These are phyloP conservation scores for Nasturtium officinale DNA, from an alignment of 345 rosid genomes.

Conservation along the genomic window DNA sequence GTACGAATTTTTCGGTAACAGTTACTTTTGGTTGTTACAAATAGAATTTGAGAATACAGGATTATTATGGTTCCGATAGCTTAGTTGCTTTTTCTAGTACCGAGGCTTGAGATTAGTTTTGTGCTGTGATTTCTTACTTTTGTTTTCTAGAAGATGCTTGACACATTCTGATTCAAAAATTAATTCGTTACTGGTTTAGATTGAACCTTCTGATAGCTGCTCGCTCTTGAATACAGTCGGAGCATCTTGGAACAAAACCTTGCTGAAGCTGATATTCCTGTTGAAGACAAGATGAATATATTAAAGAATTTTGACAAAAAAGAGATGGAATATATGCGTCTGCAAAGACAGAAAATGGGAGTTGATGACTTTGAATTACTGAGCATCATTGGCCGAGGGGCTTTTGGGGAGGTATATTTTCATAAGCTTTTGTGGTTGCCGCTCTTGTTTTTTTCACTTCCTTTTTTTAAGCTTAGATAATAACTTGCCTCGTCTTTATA, in stretches of 20 bases:
- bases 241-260: slow-evolving; percentile 50
- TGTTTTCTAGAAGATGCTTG: background rate
- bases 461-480: background rate
- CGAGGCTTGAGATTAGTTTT: slow-evolving; percentile 1
- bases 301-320: slow-evolving; percentile 49
- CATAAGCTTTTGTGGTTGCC: background rate
- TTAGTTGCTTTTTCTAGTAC: background rate
- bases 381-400: slow-evolving; percentile 58
- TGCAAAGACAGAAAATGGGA: slow-evolving; percentile 53
- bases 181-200: slow-evolving; percentile 14
- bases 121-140: background rate
- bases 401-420: slow-evolving; percentile 53
- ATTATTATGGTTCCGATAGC: background rate
- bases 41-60: background rate
- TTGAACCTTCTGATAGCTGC: slow-evolving; percentile 16
- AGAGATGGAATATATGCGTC: slow-evolving; percentile 53
- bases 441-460: slow-evolving; percentile 11
- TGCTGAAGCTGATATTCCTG: slow-evolving; percentile 53
- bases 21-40: background rate
- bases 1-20: slow-evolving; percentile 29
- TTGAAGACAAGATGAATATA: slow-evolving; percentile 50
- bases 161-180: background rate
- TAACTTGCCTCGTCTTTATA: slow-evolving; percentile 14
- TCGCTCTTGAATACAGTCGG: slow-evolving; percentile 43
- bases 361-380: slow-evolving; percentile 55